Evolutionary conservation across 768 basidiomycete species (phyloP).

Genomic region (Trametes coccinea): DNA sequence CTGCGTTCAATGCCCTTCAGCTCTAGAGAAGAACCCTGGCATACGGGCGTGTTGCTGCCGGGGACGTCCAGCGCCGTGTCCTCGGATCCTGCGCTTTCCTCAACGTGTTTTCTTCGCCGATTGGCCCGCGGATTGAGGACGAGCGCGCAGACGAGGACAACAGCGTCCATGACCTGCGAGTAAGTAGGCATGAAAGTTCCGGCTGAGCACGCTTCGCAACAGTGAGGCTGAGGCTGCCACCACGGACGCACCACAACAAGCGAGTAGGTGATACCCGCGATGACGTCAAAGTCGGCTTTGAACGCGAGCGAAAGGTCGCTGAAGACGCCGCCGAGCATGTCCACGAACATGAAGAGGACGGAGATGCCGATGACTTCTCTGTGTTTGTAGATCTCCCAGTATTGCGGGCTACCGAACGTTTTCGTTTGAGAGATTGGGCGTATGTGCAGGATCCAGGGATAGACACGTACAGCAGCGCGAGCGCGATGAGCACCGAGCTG

Average conservation of each 20-base stretch:
- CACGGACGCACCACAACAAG: conserved; percentile 49
- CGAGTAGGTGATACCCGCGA: conserved; percentile 62
- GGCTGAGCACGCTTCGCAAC: too few species aligned
- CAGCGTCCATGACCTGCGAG: conserved; percentile 57
- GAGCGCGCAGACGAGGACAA: conserved; percentile 58
- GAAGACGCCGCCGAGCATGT: conserved; percentile 69
- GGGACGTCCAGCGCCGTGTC: neutral
- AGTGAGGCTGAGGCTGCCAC: too few species aligned
- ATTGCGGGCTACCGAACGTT: conserved; percentile 52
- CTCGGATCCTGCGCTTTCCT: neutral
- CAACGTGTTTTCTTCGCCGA: conserved; percentile 26
- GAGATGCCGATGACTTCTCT: conserved; percentile 68
- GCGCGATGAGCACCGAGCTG: conserved; percentile 56
- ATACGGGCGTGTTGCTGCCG: too few species aligned
- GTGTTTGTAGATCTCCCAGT: conserved; percentile 69
- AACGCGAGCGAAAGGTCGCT: conserved; percentile 67
- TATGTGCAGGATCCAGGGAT: too few species aligned
- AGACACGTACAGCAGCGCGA: conserved; percentile 42
- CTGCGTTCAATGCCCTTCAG: too few species aligned
- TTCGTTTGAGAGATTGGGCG: conserved; percentile 21
- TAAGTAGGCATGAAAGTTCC: neutral
- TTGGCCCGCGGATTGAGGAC: conserved; percentile 62
- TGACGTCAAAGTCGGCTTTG: conserved; percentile 57
- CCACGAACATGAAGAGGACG: conserved; percentile 64
- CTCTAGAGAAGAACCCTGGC: too few species aligned